Percentiles rank a stretch among this genome's conserved stretches.
Conservation (phyloP, 1,139 yeast species). For the Yarrowia galli region DNA sequence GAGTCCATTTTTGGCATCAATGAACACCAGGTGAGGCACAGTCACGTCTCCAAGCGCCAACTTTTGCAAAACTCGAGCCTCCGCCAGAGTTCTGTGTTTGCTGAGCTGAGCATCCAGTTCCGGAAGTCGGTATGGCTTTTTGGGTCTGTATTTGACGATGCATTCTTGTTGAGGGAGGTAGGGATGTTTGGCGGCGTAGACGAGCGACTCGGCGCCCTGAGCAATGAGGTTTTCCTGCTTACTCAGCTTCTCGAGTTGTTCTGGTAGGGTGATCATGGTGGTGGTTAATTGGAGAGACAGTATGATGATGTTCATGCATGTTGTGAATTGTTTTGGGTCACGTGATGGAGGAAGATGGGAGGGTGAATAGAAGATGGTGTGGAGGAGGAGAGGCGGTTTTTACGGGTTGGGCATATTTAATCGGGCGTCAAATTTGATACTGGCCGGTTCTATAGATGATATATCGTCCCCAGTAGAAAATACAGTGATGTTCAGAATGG, state of each 20-base stretch:
- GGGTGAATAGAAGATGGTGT: background rate
- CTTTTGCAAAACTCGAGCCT: slow-evolving; percentile 76
- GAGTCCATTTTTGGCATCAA: slow-evolving; percentile 79
- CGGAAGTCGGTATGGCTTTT: slow-evolving; percentile 88
- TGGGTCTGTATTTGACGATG: slow-evolving; percentile 86
- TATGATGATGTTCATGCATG: slow-evolving; percentile 4
- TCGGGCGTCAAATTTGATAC: too few species aligned
- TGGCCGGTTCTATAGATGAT: too few species aligned
- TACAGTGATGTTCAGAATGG: too few species aligned
- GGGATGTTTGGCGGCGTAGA: slow-evolving; percentile 26
- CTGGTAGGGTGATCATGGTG: slow-evolving; percentile 34
- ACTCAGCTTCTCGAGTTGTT: background rate
- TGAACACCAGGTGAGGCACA: slow-evolving; percentile 73
- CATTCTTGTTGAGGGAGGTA: slow-evolving; percentile 51
- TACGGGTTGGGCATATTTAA: too few species aligned
- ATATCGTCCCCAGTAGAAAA: too few species aligned
- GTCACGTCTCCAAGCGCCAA: slow-evolving; percentile 62
- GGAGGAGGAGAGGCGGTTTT: too few species aligned
- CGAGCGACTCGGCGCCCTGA: slow-evolving; percentile 33
- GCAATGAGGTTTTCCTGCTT: slow-evolving; percentile 25
- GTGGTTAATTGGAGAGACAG: background rate
- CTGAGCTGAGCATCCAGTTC: slow-evolving; percentile 77
- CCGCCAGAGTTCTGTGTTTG: slow-evolving; percentile 81
- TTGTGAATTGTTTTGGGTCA: background rate
- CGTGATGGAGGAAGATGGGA: background rate